Conservation (phyloP, 1,284 basidiomycete species). For the Austroboletus olivaceoglutinosus region DNA sequence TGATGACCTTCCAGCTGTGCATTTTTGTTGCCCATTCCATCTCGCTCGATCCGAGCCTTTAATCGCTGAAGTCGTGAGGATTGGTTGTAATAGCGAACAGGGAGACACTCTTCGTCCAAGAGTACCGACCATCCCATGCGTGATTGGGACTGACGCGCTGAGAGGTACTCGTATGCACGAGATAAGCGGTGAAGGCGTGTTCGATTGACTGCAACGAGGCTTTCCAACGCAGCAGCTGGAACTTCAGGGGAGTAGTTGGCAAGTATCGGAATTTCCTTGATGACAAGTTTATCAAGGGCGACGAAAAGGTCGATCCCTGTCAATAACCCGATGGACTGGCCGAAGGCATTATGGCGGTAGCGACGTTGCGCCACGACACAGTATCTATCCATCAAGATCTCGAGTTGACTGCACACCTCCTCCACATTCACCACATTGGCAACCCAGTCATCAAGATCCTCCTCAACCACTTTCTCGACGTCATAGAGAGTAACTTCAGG, state of each 20-base stretch:
- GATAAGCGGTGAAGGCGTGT: neutral
- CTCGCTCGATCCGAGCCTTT: neutral
- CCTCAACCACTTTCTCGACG: neutral
- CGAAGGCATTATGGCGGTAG: no score
- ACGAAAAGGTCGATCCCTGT: neutral
- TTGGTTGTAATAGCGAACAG: neutral
- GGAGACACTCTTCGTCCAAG: neutral
- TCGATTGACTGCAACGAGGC: neutral
- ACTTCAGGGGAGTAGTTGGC: neutral
- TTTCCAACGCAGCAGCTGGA: neutral
- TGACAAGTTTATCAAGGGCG: neutral
- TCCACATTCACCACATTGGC: neutral
- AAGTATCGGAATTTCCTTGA: neutral
- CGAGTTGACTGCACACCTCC: neutral
- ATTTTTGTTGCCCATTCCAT: neutral
- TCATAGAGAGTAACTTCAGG: conserved; percentile 16
- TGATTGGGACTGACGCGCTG: neutral
- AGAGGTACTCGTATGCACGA: neutral
- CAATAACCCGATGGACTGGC: neutral
- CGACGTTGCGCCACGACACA: no score
- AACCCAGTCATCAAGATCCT: neutral
- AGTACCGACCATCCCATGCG: neutral
- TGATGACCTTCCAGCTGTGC: no score
- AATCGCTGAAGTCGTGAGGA: neutral
- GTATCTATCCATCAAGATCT: neutral